Evolutionary conservation across 352 stramenopile genomes (phyloP), one percentile per base, ranked within the genome.

Genomic region (Elongisporangium undulatum): DNA sequence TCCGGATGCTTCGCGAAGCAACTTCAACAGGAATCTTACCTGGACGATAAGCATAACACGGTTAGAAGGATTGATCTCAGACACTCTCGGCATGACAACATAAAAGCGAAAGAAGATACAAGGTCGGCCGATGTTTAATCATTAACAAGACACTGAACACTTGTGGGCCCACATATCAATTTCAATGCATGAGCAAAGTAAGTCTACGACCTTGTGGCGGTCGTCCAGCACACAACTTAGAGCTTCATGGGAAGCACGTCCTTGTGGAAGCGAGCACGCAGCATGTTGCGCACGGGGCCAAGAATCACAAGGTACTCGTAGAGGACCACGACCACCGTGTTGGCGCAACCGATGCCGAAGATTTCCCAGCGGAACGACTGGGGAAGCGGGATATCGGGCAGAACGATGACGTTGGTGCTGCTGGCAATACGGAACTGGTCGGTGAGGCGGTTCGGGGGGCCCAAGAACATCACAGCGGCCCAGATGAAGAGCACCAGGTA

Each of bases 381-480:
- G 9, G 81, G 81, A 20, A 90, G 64, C 49, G 81, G 78, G n/a
- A 90, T 90, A 55, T 89, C 74, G 15, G 81, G 81, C 49, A 90
- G 60, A 55, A 69, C 67, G 10, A 90, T 64, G 53, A 90, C 81
- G 65, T 90, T 90, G 22, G 81, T 89, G 68, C 79, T 88, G 69
- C 77, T 88, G 19, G 81, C 76, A 15, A 90, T 68, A 17, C 81
- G 81, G 75, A 90, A 87, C 67, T 85, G 76, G 67, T 90, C 81
- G 34, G 71, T 69, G 55, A 89, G 75, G 50, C 75, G 75, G 62
- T 71, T 77, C 20, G 79, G 79, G 19, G 77, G 75, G 1, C 71
- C 79, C 23, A 90, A 59, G 58, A 89, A 83, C 34, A 82, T 65
- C 34, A 89, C 64, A 16, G 69, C 71, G 16, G 88, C 67, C 62